Base-by-base conservation (phyloP, 306 rosid species). In the Vicia villosa region DNA sequence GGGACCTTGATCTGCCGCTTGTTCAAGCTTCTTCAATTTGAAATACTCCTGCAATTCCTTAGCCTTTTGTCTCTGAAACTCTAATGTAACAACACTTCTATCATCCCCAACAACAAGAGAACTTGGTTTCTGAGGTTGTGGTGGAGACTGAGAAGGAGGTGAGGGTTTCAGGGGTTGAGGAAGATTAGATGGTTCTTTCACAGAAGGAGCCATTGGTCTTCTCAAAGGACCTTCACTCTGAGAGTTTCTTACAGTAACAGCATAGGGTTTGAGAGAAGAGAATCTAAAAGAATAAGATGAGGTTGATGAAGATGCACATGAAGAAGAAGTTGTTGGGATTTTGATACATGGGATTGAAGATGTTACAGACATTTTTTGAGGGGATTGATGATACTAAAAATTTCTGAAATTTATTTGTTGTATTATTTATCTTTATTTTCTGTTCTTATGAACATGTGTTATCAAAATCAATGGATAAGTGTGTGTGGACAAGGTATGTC, bases 11-110 rank as follows among this genome's bases (percentile, higher is more conserved):
- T 66, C 52, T 8, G 97, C 92, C 9, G 96, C 92, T 22, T 77
- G 89, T 40, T 90, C 96, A 77, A 90, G 90, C 86, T 90, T 90
- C 96, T 88, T 90, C 90, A 81, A 75, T 83, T 86, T 90, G 71
- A 94, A 94, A 73, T 85, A 94, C 32, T 94, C 96, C 85, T 85
- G 98, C 49, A 94, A 83, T 80, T 90, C 97, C 92, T 88, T 94
- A n/a, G 96, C 98, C 89, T 84, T 94, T 69, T 74, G 87, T 80
- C 98, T 88, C 94, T 94, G 98, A 75, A 94, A 88, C 89, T 94
- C 98, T 47, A 90, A 64, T 2, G 96, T 88, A 42, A 88, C 30
- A 63, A 58, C 87, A 86, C 52, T 84, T 57, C 74, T 85, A 46
- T 78, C 94, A 45, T 66, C 86, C 10, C 36, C 85, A 32, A 52